phyloP scores from a whole-genome alignment of 2,329 filamentous ascomycete species.

The Aspergillus fijiensis region DNA sequence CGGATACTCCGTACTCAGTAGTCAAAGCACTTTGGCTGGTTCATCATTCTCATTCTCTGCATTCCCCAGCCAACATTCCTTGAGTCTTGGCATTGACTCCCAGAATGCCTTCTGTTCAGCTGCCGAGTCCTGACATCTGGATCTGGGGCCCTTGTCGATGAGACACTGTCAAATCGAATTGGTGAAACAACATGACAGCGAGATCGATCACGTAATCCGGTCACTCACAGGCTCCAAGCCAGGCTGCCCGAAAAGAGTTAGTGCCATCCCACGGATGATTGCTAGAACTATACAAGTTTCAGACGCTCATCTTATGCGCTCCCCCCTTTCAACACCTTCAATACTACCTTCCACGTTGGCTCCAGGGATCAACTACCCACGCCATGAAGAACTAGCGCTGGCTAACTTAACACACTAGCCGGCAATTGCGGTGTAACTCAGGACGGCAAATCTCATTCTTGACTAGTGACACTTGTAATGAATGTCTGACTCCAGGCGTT shows the following conservation, averaged over 20 bases:
- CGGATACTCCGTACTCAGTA: no score
- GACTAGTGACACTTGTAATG: neutral
- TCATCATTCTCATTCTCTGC: neutral
- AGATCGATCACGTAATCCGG: neutral
- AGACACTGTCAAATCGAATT: neutral
- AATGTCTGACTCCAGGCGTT: neutral
- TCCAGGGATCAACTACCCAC: neutral
- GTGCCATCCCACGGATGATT: neutral
- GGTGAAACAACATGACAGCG: neutral
- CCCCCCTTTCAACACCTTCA: neutral
- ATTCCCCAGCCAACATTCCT: conserved; percentile 35
- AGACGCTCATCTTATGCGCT: neutral
- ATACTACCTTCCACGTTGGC: neutral
- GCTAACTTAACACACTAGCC: neutral
- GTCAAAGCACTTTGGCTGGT: neutral
- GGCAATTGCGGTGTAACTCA: neutral
- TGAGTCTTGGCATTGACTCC: neutral
- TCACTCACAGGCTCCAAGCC: neutral
- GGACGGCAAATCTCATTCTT: neutral
- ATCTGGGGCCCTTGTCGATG: neutral
- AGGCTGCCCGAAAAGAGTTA: neutral
- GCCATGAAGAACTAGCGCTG: neutral
- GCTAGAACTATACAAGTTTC: neutral
- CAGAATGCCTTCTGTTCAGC: neutral
- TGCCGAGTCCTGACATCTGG: neutral